A percentile compares a stretch with the other conserved stretches of the same genome.
phyloP scores from a whole-genome alignment of 768 basidiomycete genomes.

The Termitomyces sp. region DNA sequence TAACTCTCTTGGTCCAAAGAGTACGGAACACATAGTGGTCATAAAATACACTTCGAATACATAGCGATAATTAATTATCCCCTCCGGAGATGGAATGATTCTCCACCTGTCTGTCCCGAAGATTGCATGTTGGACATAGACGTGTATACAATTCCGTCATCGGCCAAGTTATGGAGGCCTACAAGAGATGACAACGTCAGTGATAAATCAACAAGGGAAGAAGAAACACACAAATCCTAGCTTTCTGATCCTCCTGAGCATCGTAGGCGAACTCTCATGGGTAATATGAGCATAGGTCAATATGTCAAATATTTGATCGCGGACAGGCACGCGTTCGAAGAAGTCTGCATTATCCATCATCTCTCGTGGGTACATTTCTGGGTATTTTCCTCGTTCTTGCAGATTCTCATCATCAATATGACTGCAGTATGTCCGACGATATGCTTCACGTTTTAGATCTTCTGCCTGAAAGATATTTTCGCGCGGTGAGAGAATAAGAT shows the following conservation, averaged over 20 bases:
- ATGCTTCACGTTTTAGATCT: slow-evolving; percentile 31
- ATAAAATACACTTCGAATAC: background rate
- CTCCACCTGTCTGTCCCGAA: slow-evolving; percentile 11
- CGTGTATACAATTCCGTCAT: slow-evolving; percentile 66
- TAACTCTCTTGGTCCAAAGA: slow-evolving; percentile 36
- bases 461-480: slow-evolving; percentile 53
- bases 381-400: background rate
- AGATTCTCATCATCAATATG: slow-evolving; percentile 26
- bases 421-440: slow-evolving; percentile 40
- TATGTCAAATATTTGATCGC: slow-evolving; percentile 63
- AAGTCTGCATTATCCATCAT: slow-evolving; percentile 24
- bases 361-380: background rate
- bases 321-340: slow-evolving; percentile 62
- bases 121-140: slow-evolving; percentile 48
- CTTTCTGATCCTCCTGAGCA: slow-evolving; percentile 50
- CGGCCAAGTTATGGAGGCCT: slow-evolving; percentile 69
- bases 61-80: background rate
- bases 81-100: background rate
- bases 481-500: slow-evolving; percentile 54
- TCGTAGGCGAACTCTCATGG: slow-evolving; percentile 47
- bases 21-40: background rate
- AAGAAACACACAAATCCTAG: slow-evolving; percentile 51
- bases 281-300: slow-evolving; percentile 60
- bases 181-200: slow-evolving; percentile 1
- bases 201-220: background rate